Evolutionary conservation across 495 filamentous ascomycete species (phyloP).

Genomic region (Platismatia glauca): DNA sequence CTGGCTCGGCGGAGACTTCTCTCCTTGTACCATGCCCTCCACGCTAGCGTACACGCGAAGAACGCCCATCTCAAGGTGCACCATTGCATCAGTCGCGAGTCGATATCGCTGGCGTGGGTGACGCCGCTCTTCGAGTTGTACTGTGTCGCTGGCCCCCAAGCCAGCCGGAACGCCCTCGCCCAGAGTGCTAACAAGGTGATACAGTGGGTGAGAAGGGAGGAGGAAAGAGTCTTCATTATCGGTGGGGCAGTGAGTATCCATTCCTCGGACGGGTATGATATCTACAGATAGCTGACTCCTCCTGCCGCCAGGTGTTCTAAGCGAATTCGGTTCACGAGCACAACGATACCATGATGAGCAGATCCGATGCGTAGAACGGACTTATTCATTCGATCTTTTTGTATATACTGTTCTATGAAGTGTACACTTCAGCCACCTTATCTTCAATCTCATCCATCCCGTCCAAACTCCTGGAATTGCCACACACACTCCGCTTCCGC

Average conservation of each 20-base stretch:
- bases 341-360: not conserved
- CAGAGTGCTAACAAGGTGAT: constrained; percentile 79
- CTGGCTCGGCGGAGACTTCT: constrained; percentile 66
- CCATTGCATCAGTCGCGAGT: constrained; percentile 62
- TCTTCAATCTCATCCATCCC: not conserved
- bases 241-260: constrained; percentile 65
- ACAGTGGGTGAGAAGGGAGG: constrained; percentile 82
- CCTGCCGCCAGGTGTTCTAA: constrained; percentile 14
- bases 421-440: not conserved
- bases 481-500: not conserved
- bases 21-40: constrained; percentile 74
- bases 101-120: constrained; percentile 77
- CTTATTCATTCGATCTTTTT: not conserved
- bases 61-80: constrained; percentile 77
- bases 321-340: not conserved
- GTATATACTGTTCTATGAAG: too few relatives aligned
- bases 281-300: not conserved
- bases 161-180: constrained; percentile 67
- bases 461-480: not conserved
- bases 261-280: not conserved
- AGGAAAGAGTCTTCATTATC: constrained; percentile 90
- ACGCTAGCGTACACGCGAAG: constrained; percentile 73
- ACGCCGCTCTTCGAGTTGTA: constrained; percentile 90
- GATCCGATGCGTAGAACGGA: not conserved
- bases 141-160: constrained; percentile 74